Percentiles rank a stretch among this genome's conserved stretches.
Evolutionary conservation across 352 stramenopile species (phyloP).

Genomic region (Pythium vanterpoolii): DNA sequence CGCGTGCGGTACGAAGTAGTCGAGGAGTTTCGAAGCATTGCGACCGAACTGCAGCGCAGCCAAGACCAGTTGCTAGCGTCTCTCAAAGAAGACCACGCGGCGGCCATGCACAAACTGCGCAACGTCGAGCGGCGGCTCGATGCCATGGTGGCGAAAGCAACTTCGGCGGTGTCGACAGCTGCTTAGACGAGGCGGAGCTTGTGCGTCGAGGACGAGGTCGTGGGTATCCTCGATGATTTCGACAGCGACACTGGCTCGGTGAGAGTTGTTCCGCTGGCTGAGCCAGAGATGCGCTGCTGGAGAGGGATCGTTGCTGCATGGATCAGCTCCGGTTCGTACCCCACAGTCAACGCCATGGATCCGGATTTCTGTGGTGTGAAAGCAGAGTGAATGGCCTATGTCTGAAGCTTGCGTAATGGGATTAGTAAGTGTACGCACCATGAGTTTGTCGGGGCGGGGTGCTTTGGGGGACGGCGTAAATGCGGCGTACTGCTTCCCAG

Average conservation of each 20-base stretch:
- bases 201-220: constrained; percentile 11
- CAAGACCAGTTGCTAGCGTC: constrained; percentile 43
- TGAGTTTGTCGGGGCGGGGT: constrained; percentile 30
- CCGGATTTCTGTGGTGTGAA: constrained; percentile 27
- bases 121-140: constrained; percentile 45
- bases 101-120: constrained; percentile 37
- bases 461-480: constrained; percentile 30
- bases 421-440: constrained; percentile 29
- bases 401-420: too few relatives aligned
- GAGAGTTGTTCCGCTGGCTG: not conserved
- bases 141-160: constrained; percentile 1
- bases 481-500: constrained; percentile 51
- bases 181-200: too few relatives aligned
- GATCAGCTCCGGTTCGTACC: constrained; percentile 56
- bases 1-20: constrained; percentile 42
- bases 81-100: constrained; percentile 39
- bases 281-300: constrained; percentile 27
- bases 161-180: not conserved
- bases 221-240: not conserved
- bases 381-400: not conserved
- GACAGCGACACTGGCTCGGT: not conserved
- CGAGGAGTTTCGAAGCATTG: constrained; percentile 39
- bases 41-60: constrained; percentile 39
- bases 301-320: constrained; percentile 56
- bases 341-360: constrained; percentile 26